Conservation (phyloP, 2,329 filamentous ascomycete species). For the Cercospora zeae-maydis region DNA sequence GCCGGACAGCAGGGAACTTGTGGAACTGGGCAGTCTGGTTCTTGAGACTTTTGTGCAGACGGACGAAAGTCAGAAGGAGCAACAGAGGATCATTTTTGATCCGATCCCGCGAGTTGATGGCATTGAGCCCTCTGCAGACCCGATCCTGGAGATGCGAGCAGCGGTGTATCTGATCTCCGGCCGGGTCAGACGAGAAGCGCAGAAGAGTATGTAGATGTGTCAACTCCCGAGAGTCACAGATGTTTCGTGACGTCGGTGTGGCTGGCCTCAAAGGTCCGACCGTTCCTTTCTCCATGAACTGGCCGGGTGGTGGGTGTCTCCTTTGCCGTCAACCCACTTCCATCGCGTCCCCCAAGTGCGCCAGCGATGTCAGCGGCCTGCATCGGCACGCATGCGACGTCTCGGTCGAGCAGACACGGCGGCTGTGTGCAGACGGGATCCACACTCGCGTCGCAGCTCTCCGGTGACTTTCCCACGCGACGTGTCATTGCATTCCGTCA, state of each 20-base stretch:
- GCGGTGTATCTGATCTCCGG: conserved; percentile 56
- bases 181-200: conserved; percentile 45
- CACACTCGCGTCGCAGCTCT: not conserved
- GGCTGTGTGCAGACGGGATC: not conserved
- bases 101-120: conserved; percentile 55
- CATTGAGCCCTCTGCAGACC: conserved; percentile 53
- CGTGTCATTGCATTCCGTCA: conserved; percentile 3
- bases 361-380: not conserved
- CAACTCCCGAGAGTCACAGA: not conserved
- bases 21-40: conserved; percentile 51
- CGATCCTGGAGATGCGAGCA: conserved; percentile 55
- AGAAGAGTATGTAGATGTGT: not conserved
- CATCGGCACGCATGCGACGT: not conserved
- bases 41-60: conserved; percentile 40
- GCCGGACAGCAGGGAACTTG: conserved; percentile 50
- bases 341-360: not conserved
- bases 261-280: conserved; percentile 1
- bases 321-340: no score
- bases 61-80: conserved; percentile 41
- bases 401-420: not conserved
- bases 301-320: no score
- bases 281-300: not conserved
- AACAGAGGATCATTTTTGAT: conserved; percentile 57
- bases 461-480: not conserved
- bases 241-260: not conserved